Conservation (phyloP, 106 monocot genomes). For the Acorus calamus region DNA sequence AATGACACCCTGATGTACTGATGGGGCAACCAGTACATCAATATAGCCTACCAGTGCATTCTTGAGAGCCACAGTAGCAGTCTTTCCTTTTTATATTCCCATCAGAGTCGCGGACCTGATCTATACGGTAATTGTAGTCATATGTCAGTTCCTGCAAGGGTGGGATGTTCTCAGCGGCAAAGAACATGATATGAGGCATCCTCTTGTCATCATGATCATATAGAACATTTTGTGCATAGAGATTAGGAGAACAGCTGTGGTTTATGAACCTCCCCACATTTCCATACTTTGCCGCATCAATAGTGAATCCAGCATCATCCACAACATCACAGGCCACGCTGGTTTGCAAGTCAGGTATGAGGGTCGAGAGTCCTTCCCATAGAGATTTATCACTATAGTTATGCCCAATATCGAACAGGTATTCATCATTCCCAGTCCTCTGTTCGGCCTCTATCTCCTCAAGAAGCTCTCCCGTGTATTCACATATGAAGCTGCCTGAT, state of each 20-base stretch:
- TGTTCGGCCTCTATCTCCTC: too few relatives aligned
- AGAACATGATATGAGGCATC: slow-evolving; percentile 85
- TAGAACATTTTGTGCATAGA: slow-evolving; percentile 84
- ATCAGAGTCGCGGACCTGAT: slow-evolving; percentile 49
- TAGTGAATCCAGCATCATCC: slow-evolving; percentile 33
- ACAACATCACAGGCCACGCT: neutral
- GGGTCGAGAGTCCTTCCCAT: too few relatives aligned
- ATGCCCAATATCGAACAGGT: too few relatives aligned
- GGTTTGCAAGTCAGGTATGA: slow-evolving; percentile 14
- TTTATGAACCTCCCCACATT: slow-evolving; percentile 93
- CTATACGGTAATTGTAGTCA: slow-evolving; percentile 69
- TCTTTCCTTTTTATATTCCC: slow-evolving; percentile 64
- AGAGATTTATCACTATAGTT: too few relatives aligned
- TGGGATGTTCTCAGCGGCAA: slow-evolving; percentile 86
- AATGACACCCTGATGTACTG: too few relatives aligned
- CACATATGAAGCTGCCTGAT: too few relatives aligned
- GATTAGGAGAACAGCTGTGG: slow-evolving; percentile 89
- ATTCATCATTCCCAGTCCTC: too few relatives aligned
- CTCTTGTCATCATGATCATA: slow-evolving; percentile 85
- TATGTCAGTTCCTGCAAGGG: slow-evolving; percentile 79
- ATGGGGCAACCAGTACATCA: slow-evolving; percentile 2
- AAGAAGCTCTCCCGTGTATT: too few relatives aligned
- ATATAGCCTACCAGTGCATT: slow-evolving; percentile 70
- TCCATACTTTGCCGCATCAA: slow-evolving; percentile 73
- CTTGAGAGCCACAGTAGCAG: slow-evolving; percentile 61